Evolutionary conservation across 78 protist genomes (phyloP).

Genomic region (Dictyostelium citrinum): DNA sequence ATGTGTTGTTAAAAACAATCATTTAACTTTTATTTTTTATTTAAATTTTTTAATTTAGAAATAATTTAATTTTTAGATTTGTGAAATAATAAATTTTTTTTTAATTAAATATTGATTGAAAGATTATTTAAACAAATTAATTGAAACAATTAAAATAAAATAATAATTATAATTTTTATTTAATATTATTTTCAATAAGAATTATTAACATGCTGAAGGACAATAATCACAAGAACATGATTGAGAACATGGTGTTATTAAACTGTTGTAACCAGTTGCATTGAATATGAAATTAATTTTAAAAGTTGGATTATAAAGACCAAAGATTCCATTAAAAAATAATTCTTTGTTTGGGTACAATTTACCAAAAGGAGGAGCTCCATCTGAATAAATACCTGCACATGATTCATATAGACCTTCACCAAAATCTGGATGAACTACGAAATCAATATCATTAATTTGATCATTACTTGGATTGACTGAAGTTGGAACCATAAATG

Average conservation of each 20-base stretch:
- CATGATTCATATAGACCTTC: slow-evolving; percentile 46
- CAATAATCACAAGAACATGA: slow-evolving; percentile 33
- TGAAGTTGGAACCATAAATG: slow-evolving; percentile 34
- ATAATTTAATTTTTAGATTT: no score
- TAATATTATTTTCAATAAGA: no score
- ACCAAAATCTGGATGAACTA: slow-evolving; percentile 11
- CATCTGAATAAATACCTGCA: not conserved
- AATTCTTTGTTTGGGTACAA: not conserved
- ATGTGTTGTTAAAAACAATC: no score
- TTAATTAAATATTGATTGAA: no score
- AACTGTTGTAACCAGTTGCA: not conserved
- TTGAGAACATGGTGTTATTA: not conserved
- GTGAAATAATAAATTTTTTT: no score
- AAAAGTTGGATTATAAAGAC: slow-evolving; percentile 5
- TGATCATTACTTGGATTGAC: not conserved
- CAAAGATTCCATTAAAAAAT: slow-evolving; percentile 1
- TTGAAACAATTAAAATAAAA: no score
- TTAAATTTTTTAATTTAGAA: no score
- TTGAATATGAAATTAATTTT: not conserved
- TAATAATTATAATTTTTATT: no score
- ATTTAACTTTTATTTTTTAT: no score
- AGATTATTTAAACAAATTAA: no score
- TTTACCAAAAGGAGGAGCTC: not conserved
- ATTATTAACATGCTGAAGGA: not conserved
- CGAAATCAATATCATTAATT: not conserved